phyloP scores from a whole-genome alignment of 345 rosid genomes.

The Psidium friedrichsthalianum region DNA sequence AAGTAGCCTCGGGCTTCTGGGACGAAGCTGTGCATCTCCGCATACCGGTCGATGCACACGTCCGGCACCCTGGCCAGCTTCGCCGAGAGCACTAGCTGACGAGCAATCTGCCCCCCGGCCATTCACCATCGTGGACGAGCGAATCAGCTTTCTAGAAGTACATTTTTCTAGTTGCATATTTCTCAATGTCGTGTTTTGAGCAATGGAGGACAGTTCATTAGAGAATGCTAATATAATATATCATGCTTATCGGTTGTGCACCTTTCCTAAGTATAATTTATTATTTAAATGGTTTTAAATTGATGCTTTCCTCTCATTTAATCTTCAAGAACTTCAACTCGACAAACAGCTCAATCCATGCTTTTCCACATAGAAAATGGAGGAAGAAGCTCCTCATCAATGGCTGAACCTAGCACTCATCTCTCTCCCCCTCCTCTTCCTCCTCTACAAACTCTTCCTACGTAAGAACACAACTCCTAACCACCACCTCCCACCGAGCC shows the following conservation, averaged over 20 bases:
- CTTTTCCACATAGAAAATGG: not conserved
- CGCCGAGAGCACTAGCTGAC: constrained; percentile 49
- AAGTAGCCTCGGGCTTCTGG: constrained; percentile 62
- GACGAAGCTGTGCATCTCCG: constrained; percentile 59
- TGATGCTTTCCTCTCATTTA: not conserved
- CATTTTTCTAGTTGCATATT: not conserved
- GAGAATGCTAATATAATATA: not conserved
- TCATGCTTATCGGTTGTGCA: not conserved
- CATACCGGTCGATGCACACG: constrained; percentile 59
- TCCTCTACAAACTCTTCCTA: not conserved
- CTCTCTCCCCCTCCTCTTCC: not conserved
- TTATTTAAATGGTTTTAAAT: not conserved
- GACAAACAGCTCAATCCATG: not conserved
- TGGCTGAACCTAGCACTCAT: not conserved
- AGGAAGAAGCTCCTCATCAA: not conserved
- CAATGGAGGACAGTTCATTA: not conserved
- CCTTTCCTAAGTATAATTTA: not conserved
- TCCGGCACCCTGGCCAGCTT: constrained; percentile 59
- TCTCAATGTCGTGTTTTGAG: not conserved
- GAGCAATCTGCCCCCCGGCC: constrained; percentile 79
- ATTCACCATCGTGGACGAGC: constrained; percentile 69
- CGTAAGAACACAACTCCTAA: not conserved
- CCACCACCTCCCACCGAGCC: constrained; percentile 2
- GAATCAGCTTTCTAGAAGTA: constrained; percentile 8
- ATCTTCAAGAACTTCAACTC: not conserved